Base-by-base conservation (phyloP, 73 alveolate genomes). In the Tetrahymena malaccensis region DNA sequence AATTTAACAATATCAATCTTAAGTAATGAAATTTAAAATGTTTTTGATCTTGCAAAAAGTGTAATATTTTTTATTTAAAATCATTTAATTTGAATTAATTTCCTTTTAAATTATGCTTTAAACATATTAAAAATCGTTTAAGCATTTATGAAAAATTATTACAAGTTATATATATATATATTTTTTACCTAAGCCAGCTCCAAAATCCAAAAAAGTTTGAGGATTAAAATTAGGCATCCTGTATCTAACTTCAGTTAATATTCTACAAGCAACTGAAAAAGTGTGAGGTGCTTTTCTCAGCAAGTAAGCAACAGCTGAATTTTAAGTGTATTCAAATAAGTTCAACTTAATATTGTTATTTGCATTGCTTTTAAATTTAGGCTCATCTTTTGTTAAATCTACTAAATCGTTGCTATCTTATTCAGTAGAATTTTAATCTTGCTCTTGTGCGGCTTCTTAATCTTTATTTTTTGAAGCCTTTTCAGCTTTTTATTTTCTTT, bases 161-260 rank as follows among this genome's bases (percentile, higher is more conserved):
- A n/a, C n/a, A n/a, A n/a, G n/a, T n/a, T n/a, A n/a, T n/a, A n/a
- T n/a, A n/a, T n/a, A n/a, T n/a, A n/a, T n/a, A n/a, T n/a, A n/a
- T n/a, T n/a, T 94, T 94, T 94, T 43, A 57, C 96, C 95, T 16
- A 95, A 37, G 34, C 96, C 96, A 33, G 95, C 93, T 12, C 96
- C 96, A 44, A 85, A 95, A 95, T 95, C 96, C 43, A 95, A 55
- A 85, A 85, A 57, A 21, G 96, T 85, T 95, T 70, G 44, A 43
- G 95, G 95, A 93, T 93, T 43, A 33, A 93, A 93, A 84, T 93
- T 93, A 43, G 89, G 89, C 43, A 93, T 43, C 27, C 95, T 93
- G 89, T 93, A 43, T n/a, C 85, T 34, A 1, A 93, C 6, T 93
- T 93, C 95, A 2, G 50, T 93, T 93, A 93, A 93, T 43, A 95